phyloP scores from a whole-genome alignment of 2,329 filamentous ascomycete genomes.

The Penicillium sp. region DNA sequence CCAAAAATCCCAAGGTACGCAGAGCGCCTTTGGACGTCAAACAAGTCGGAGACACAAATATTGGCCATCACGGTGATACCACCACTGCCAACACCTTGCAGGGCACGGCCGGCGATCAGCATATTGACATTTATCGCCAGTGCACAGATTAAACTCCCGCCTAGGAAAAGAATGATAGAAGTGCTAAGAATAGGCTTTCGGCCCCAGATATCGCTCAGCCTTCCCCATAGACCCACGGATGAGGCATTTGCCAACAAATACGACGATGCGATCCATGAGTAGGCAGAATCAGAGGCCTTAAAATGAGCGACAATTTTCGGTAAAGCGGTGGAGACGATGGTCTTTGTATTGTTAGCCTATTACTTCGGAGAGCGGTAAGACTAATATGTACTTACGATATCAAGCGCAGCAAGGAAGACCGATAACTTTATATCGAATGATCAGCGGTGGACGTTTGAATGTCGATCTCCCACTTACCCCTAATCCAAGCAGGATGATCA shows the following conservation, averaged over 20 bases:
- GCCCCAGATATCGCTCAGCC: slow-evolving; percentile 3
- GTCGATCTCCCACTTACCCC: background rate
- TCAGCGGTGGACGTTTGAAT: background rate
- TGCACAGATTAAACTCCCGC: slow-evolving; percentile 1
- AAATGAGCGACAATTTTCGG: background rate
- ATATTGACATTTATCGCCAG: slow-evolving; percentile 3
- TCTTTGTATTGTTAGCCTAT: background rate
- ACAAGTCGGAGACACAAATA: slow-evolving; percentile 1
- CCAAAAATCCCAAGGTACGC: slow-evolving; percentile 1
- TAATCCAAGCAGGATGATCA: slow-evolving; percentile 1
- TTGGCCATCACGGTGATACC: slow-evolving; percentile 4
- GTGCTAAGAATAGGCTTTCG: slow-evolving; percentile 1
- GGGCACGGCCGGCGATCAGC: slow-evolving; percentile 2
- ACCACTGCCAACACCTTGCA: slow-evolving; percentile 3
- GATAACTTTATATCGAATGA: background rate
- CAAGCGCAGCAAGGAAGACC: slow-evolving; percentile 1
- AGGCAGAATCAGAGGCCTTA: slow-evolving; percentile 3
- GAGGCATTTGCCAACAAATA: slow-evolving; percentile 1
- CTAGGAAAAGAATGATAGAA: background rate
- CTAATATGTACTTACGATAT: background rate
- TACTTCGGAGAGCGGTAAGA: background rate
- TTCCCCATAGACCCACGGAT: background rate
- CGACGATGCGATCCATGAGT: slow-evolving; percentile 3
- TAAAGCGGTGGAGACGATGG: slow-evolving; percentile 1
- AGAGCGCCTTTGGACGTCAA: slow-evolving; percentile 1